Percentiles rank a stretch among this genome's conserved stretches.
Evolutionary conservation across 1,284 basidiomycete genomes (phyloP).

Genomic region (Athelia psychrophila): DNA sequence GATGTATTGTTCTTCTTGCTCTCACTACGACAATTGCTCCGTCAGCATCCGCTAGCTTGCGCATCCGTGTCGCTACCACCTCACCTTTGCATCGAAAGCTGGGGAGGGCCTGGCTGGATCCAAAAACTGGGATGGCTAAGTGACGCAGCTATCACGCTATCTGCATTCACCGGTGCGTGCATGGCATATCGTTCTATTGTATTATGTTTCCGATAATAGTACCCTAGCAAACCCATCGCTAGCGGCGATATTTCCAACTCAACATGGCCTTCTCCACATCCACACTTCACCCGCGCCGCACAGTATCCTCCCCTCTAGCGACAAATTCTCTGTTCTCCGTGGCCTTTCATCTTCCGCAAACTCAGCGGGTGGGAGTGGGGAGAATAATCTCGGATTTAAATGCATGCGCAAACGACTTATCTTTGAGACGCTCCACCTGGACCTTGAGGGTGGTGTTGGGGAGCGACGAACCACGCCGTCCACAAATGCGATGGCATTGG

Average conservation of each 20-base stretch:
- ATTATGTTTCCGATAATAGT: constrained; percentile 6
- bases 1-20: constrained; percentile 71
- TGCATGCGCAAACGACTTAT: constrained; percentile 86
- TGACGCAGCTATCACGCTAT: constrained; percentile 73
- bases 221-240: constrained; percentile 63
- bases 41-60: constrained; percentile 53
- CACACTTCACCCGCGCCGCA: constrained; percentile 71
- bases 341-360: constrained; percentile 59
- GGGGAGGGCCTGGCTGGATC: constrained; percentile 65
- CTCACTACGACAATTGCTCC: constrained; percentile 60
- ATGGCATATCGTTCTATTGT: not conserved
- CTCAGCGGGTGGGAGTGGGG: constrained; percentile 57
- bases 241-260: constrained; percentile 68
- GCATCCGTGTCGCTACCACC: constrained; percentile 69
- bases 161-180: constrained; percentile 75
- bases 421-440: constrained; percentile 92
- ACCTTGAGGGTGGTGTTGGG: constrained; percentile 87
- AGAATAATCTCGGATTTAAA: constrained; percentile 96
- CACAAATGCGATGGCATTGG: constrained; percentile 21
- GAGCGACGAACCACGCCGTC: constrained; percentile 75
- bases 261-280: constrained; percentile 82
- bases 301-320: constrained; percentile 69
- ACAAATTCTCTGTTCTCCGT: constrained; percentile 73
- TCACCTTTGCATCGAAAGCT: constrained; percentile 51
- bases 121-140: constrained; percentile 78